Conservation (phyloP, 495 filamentous ascomycete genomes). For the Hyaloscypha variabilis region DNA sequence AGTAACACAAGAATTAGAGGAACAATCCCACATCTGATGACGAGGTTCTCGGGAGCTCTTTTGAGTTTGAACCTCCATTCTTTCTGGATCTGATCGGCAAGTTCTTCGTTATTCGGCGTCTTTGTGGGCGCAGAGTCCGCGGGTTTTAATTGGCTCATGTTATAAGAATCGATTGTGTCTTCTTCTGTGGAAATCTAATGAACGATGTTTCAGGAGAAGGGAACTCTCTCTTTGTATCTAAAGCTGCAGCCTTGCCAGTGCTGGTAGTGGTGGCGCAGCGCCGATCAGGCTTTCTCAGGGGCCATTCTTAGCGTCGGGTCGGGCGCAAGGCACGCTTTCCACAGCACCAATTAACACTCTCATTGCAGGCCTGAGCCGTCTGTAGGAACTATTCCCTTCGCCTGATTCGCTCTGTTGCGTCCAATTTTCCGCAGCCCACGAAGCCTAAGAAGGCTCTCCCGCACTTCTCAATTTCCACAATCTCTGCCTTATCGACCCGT, state of each 20-base stretch:
- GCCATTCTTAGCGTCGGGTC: no score
- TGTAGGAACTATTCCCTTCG: no score
- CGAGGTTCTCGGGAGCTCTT: not conserved
- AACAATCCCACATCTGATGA: slow-evolving; percentile 9
- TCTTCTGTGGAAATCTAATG: not conserved
- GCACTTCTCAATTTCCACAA: no score
- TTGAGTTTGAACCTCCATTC: slow-evolving; percentile 14
- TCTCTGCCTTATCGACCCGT: no score
- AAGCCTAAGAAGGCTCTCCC: no score
- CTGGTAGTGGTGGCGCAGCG: slow-evolving; percentile 2
- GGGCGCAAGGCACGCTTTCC: not conserved
- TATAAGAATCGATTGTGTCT: no score
- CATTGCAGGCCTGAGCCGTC: no score
- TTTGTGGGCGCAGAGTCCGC: not conserved
- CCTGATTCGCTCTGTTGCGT: no score
- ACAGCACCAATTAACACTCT: no score
- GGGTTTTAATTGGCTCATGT: not conserved
- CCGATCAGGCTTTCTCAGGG: not conserved
- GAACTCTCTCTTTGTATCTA: not conserved
- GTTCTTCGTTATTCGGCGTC: slow-evolving; percentile 2
- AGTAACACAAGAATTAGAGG: not conserved
- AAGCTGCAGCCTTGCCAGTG: slow-evolving; percentile 1
- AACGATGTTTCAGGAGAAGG: no score
- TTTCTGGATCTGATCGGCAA: slow-evolving; percentile 9
- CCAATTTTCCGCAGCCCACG: no score